phyloP scores from a whole-genome alignment of 164 flowering plant species.

The Liriodendron chinense region DNA sequence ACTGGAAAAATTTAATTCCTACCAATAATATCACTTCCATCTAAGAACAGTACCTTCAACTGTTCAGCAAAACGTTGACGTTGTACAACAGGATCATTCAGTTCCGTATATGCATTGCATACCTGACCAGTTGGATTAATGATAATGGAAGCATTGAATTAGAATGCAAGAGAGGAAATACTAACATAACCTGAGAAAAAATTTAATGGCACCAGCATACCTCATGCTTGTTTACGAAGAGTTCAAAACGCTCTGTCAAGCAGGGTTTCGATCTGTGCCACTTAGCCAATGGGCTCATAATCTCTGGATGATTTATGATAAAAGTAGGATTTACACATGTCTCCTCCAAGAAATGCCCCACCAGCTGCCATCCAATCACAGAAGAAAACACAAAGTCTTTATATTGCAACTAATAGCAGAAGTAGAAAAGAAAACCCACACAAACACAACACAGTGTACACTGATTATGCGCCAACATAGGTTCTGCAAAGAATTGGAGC shows the following conservation, averaged over 20 bases:
- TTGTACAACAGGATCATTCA: conserved; percentile 96
- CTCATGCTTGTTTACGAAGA: conserved; percentile 90
- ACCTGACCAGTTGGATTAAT: conserved; percentile 39
- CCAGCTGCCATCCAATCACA: conserved; percentile 58
- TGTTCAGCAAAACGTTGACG: conserved; percentile 91
- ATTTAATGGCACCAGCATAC: conserved; percentile 29
- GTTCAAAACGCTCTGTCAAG: conserved; percentile 88
- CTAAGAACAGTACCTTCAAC: conserved; percentile 59
- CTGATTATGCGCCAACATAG: no score
- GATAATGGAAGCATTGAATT: neutral
- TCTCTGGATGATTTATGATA: conserved; percentile 93
- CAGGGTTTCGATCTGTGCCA: conserved; percentile 90
- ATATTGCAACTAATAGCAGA: neutral
- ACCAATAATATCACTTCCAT: neutral
- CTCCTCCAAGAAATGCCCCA: conserved; percentile 93
- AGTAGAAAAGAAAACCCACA: no score
- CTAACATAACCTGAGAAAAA: neutral
- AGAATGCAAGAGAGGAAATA: neutral
- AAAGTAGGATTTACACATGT: conserved; percentile 86
- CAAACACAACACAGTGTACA: no score
- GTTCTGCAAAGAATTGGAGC: no score
- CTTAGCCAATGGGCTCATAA: conserved; percentile 98
- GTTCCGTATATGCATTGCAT: conserved; percentile 94
- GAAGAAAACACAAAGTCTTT: conserved; percentile 1
- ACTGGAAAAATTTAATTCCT: neutral